Conservation (phyloP, 1,139 yeast genomes). For the Saccharomyces hybrid region DNA sequence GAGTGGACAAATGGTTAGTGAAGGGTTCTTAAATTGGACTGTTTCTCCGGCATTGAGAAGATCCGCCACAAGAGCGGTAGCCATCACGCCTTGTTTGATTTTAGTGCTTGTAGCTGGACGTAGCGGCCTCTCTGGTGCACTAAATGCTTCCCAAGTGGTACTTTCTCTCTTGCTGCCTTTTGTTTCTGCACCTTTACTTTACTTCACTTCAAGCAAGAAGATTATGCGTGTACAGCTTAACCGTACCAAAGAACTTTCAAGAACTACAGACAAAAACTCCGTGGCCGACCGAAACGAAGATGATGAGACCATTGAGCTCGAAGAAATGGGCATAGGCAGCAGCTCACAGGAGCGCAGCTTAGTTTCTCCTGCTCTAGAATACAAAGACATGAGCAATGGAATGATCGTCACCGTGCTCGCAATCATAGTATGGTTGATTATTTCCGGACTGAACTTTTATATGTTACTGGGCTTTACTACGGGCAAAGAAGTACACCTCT, state of each 20-base stretch:
- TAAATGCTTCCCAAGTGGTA: constrained; percentile 70
- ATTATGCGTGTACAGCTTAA: constrained; percentile 46
- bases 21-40: constrained; percentile 71
- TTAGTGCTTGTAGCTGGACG: constrained; percentile 61
- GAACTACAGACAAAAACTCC: neutral
- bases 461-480: constrained; percentile 61
- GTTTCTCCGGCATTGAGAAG: constrained; percentile 64
- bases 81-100: constrained; percentile 63
- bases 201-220: constrained; percentile 54
- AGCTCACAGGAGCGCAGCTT: neutral
- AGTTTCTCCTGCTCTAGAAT: constrained; percentile 13
- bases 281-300: constrained; percentile 3
- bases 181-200: constrained; percentile 68
- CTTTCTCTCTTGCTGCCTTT: constrained; percentile 63
- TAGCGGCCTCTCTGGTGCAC: constrained; percentile 58
- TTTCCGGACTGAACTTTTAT: constrained; percentile 69
- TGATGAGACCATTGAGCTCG: constrained; percentile 5
- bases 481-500: constrained; percentile 60
- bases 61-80: constrained; percentile 60
- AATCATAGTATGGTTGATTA: constrained; percentile 61
- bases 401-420: constrained; percentile 48
- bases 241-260: constrained; percentile 9
- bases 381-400: constrained; percentile 65
- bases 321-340: neutral
- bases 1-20: constrained; percentile 76